These are phyloP conservation scores for Microdochium bolleyi DNA, from an alignment of 2,329 filamentous ascomycete genomes.

Conservation along the genomic window DNA sequence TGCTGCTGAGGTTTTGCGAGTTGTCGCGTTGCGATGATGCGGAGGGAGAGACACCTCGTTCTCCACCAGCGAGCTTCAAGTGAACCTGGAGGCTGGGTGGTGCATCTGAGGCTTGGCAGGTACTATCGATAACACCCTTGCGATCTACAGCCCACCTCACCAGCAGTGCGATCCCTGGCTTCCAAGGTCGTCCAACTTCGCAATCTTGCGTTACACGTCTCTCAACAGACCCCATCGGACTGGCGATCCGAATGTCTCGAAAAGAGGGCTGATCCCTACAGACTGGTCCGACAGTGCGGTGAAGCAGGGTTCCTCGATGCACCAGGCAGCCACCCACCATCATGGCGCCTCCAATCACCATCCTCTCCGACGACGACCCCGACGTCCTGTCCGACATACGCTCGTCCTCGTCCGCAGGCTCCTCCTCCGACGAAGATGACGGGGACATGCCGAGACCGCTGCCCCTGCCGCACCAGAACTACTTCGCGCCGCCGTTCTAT, in stretches of 20 bases:
- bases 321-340: not conserved
- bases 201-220: too few species aligned
- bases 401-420: conserved; percentile 5
- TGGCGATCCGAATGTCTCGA: too few species aligned
- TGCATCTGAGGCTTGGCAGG: not conserved
- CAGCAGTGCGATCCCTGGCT: too few species aligned
- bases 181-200: too few species aligned
- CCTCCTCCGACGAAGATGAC: conserved; percentile 16
- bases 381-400: conserved; percentile 11
- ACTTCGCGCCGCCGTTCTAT: conserved; percentile 82
- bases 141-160: not conserved
- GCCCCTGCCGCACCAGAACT: conserved; percentile 41
- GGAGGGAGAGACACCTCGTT: not conserved
- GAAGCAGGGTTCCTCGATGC: too few species aligned
- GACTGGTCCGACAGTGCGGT: too few species aligned
- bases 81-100: not conserved
- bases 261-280: too few species aligned
- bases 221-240: too few species aligned
- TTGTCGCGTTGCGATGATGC: not conserved
- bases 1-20: not conserved
- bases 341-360: conserved; percentile 1
- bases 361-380: conserved; percentile 5
- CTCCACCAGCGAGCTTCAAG: not conserved
- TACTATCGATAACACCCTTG: not conserved
- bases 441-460: conserved; percentile 27